Conservation (phyloP, 2,329 filamentous ascomycete species). For the Tolypocladium album region DNA sequence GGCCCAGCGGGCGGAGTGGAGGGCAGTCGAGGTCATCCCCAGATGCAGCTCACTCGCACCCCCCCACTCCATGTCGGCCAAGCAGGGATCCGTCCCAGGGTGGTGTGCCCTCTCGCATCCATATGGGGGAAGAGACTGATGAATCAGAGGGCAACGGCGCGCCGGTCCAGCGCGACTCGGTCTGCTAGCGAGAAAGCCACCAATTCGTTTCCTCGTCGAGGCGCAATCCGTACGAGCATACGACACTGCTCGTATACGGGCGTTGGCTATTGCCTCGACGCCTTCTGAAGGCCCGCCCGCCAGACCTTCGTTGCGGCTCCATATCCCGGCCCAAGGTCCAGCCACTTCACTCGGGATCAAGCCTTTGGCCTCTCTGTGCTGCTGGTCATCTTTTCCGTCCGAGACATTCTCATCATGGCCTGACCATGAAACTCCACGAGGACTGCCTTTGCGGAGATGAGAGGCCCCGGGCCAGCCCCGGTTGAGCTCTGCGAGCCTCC, state of each 20-base stretch:
- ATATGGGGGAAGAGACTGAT: not conserved
- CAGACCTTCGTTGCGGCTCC: not conserved
- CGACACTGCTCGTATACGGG: not conserved
- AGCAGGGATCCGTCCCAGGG: not conserved
- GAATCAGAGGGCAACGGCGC: not conserved
- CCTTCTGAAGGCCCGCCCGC: not conserved
- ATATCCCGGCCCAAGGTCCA: not conserved
- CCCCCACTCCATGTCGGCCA: not conserved
- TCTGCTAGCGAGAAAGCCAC: constrained; percentile 1
- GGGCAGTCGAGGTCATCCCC: not conserved
- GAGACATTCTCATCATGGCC: constrained; percentile 8
- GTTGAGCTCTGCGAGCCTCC: not conserved
- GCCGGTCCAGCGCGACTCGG: not conserved
- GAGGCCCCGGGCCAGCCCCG: not conserved
- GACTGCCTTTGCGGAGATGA: constrained; percentile 3
- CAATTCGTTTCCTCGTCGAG: not conserved
- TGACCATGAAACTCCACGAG: constrained; percentile 3
- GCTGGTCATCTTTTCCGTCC: constrained; percentile 3
- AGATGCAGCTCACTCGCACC: not conserved
- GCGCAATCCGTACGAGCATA: not conserved
- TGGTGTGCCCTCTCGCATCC: constrained; percentile 1
- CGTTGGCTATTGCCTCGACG: not conserved
- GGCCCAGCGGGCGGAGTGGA: not conserved
- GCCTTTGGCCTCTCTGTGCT: not conserved
- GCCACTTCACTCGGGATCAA: not conserved